phyloP scores from a whole-genome alignment of 2,329 filamentous ascomycete genomes.

The Fusarium coffeatum region DNA sequence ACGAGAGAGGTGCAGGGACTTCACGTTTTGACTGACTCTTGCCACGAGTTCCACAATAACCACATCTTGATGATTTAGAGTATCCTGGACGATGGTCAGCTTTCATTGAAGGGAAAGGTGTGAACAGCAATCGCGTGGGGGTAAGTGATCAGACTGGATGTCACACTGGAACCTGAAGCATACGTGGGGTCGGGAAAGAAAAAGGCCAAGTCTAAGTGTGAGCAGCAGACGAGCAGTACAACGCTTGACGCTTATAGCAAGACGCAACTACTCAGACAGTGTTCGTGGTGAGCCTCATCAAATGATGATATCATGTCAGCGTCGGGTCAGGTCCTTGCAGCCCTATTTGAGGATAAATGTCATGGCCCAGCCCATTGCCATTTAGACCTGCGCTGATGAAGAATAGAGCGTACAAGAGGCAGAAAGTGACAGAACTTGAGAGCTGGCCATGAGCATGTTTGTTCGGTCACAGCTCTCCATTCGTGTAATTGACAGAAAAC shows the following conservation, averaged over 20 bases:
- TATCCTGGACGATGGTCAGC: constrained; percentile 57
- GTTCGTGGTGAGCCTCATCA: neutral
- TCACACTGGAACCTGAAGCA: constrained; percentile 12
- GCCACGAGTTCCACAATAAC: constrained; percentile 62
- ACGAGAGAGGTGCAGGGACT: constrained; percentile 16
- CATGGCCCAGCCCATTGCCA: neutral
- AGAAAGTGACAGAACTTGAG: neutral
- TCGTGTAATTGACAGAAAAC: neutral
- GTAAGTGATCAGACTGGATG: constrained; percentile 23
- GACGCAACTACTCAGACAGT: neutral
- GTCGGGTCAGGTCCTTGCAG: neutral
- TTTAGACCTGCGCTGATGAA: neutral
- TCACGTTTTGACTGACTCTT: constrained; percentile 64
- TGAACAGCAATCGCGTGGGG: constrained; percentile 38
- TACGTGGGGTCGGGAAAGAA: constrained; percentile 16
- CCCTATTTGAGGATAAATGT: neutral
- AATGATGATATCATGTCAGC: constrained; percentile 5
- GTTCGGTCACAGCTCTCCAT: neutral
- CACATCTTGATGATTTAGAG: constrained; percentile 63
- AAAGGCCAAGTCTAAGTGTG: constrained; percentile 5
- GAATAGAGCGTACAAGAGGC: neutral
- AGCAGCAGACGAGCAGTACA: neutral
- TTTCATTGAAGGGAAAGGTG: constrained; percentile 18
- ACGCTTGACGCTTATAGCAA: constrained; percentile 1
- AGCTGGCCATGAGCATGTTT: neutral